These are phyloP conservation scores for Gossypium aridum DNA, from an alignment of 441 rosid genomes.

Conservation along the genomic window DNA sequence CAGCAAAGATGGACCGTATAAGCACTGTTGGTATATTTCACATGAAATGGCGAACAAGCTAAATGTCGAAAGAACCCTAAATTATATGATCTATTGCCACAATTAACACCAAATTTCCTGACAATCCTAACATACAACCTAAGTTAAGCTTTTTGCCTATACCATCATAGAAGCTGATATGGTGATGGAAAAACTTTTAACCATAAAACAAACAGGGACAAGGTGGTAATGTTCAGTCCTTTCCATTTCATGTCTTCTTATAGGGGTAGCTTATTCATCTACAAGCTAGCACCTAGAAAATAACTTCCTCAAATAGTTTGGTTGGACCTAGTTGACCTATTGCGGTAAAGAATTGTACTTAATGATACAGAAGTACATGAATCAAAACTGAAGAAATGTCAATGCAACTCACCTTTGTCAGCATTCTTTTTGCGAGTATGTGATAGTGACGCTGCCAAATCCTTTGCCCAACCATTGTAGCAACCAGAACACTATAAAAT, in stretches of 20 bases:
- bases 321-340: neutral
- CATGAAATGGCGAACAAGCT: neutral
- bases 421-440: conserved; percentile 97
- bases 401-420: conserved; percentile 70
- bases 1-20: neutral
- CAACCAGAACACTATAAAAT: conserved; percentile 94
- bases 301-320: neutral
- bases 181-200: neutral
- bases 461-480: conserved; percentile 99
- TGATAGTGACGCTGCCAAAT: conserved; percentile 99
- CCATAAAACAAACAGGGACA: neutral
- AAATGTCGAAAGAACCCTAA: neutral
- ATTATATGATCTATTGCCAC: neutral
- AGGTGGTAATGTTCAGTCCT: neutral
- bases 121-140: neutral
- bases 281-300: neutral
- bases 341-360: neutral
- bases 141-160: neutral
- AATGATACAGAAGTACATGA: neutral
- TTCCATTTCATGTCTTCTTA: neutral
- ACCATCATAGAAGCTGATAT: neutral
- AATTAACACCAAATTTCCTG: neutral
- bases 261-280: neutral
- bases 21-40: neutral
- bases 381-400: neutral